A percentile compares a stretch with the other conserved stretches of the same genome.
Conservation (phyloP, 371 early-diverging fungal genomes). For the Mortierella sp. region DNA sequence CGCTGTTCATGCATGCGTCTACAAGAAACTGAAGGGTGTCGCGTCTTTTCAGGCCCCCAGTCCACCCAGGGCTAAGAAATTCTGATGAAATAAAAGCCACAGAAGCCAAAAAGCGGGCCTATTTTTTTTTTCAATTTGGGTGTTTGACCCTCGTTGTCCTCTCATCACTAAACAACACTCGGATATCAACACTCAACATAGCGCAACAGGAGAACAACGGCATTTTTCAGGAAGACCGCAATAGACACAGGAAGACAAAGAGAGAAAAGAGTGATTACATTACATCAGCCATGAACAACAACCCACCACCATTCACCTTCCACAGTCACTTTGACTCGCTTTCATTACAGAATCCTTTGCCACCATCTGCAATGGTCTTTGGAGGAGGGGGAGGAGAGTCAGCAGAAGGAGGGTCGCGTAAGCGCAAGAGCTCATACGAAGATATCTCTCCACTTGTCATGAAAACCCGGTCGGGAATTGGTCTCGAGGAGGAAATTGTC, state of each 20-base stretch:
- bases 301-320: constrained; percentile 23
- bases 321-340: constrained; percentile 16
- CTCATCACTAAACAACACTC: not conserved
- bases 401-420: constrained; percentile 12
- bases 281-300: constrained; percentile 19
- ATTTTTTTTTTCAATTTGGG: not conserved
- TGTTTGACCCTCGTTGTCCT: not conserved
- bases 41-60: not conserved
- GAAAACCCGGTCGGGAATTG: constrained; percentile 50
- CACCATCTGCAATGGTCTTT: not conserved
- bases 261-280: not conserved
- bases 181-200: not conserved
- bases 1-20: constrained; percentile 43
- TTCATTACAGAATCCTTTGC: constrained; percentile 22
- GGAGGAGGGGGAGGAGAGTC: not conserved
- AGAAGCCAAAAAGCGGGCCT: not conserved
- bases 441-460: constrained; percentile 45
- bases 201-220: no score
- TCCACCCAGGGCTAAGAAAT: not conserved
- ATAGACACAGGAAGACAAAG: not conserved
- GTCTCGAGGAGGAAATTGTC: constrained; percentile 51
- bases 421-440: constrained; percentile 43
- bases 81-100: not conserved
- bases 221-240: not conserved
- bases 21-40: constrained; percentile 17